phyloP scores from a whole-genome alignment of 768 basidiomycete species.

The Leucosporidium scottii region DNA sequence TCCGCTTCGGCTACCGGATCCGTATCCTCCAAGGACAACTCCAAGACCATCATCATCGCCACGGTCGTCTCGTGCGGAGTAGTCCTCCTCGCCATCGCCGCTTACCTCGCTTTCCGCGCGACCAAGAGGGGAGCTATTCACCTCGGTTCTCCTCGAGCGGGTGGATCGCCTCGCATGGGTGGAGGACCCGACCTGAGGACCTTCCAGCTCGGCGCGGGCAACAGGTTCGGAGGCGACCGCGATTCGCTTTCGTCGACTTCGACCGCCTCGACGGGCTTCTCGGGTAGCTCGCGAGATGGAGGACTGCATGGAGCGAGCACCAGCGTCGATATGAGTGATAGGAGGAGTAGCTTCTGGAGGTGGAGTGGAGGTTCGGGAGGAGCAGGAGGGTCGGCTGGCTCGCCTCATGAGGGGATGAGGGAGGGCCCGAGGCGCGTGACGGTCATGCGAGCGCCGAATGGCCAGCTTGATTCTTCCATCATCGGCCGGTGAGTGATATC shows the following conservation, averaged over 20 bases:
- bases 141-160: neutral
- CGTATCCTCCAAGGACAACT: conserved; percentile 20
- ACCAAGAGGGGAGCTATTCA: conserved; percentile 25
- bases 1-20: neutral
- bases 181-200: neutral
- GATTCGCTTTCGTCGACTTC: conserved; percentile 15
- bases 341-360: conserved; percentile 21
- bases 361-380: conserved; percentile 5
- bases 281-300: neutral
- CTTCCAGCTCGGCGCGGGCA: conserved; percentile 20
- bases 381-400: conserved; percentile 7
- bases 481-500: conserved; percentile 20
- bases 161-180: neutral
- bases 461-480: conserved; percentile 2
- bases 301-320: neutral
- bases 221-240: neutral
- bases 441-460: conserved; percentile 17
- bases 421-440: conserved; percentile 22
- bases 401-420: conserved; percentile 11
- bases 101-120: conserved; percentile 34
- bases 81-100: conserved; percentile 32
- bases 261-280: conserved; percentile 12
- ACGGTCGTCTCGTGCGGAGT: conserved; percentile 35
- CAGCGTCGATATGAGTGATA: neutral
- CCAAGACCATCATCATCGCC: conserved; percentile 37